Base-by-base conservation (phyloP, 1,284 basidiomycete genomes). In the Marasmius sp. region DNA sequence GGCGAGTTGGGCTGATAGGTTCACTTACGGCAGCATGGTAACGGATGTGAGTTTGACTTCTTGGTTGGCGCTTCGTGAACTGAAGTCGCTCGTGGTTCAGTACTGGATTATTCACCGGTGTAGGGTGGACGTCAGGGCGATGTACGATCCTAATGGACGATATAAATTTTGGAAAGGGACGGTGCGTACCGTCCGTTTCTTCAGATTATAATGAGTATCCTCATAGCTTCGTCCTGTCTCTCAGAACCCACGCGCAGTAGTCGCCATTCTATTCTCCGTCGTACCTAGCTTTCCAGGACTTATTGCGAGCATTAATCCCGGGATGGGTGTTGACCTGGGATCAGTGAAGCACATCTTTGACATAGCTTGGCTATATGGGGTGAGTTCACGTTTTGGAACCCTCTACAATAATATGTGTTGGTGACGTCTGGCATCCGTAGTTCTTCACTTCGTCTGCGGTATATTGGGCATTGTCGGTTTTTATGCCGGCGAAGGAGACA, bases 221-320 rank as follows among this genome's bases (percentile, higher is more conserved):
- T 47, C 54, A 38, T 34, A 59, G 45, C 56, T 64, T 12, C 56
- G 1, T 18, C 41, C 41, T 58, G 14, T 66, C 45, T 8, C 20
- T 6, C 16, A 91, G 89, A 92, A 92, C 72, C 91, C 87, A 87
- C 79, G 90, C 41, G 89, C 89, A 1, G 81, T 84, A 12, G 77
- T 85, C 0, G 85, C 90, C 0, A 75, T 92, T 58, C 67, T 91
- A 16, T 72, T 83, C 58, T 85, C 89, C 0, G 84, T 90, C 1
- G 80, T 82, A 0, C 89, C 87, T 1, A 86, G 82, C 62, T 70
- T 92, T 39, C 90, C 91, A 0, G 89, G 89, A 0, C 77, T 92
- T 52, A 82, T 89, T 61, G 81, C 83, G 63, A 84, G 82, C 62
- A 89, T 93, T 72, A 87, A 87, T 67, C 69, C 83, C 1, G 6